Evolutionary conservation across 345 rosid genomes (phyloP), one percentile per base, ranked within the genome.

Genomic region (Lagerstroemia speciosa): DNA sequence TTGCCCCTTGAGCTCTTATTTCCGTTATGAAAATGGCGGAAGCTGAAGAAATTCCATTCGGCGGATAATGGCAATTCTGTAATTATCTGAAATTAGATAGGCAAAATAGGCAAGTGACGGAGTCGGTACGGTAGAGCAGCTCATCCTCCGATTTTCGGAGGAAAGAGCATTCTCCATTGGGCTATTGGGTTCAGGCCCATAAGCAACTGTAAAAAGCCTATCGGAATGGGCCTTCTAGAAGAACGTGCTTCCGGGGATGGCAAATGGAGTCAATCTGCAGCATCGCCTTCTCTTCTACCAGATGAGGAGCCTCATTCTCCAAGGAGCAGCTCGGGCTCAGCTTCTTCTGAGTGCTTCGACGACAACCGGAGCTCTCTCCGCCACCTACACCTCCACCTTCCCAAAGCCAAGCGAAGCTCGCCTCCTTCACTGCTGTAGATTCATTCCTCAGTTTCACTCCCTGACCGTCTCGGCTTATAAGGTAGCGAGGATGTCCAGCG

Each of bases 401-500:
- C 8, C 61, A 45, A 31, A 40, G 69, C 68, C 55, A 40, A 19
- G 22, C 45, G 57, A 64, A 14, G 68, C 29, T 27, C 67, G 10
- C 63, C 61, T 5, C 62, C 65, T 15, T 52, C 75, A 22, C 20
- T 20, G 63, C 19, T 34, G 63, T 6, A 45, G 60, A 58, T 8
- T 55, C 69, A 37, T 37, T 57, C 55, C 37, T 66, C 50, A 58
- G 63, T 24, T 40, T 29, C 65, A 38, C 11, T 27, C 69, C 65
- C 69, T 57, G 7, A 5, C 17, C 20, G 30, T 26, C 20, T 27
- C 67, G 48, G 67, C 45, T 46, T 46, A 2, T 43, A 73, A 76
- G 52, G 58, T 67, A 34, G 65, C 77, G 62, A 76, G 67, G 55
- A 87, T 87, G 90, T 82, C 88, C 64, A 65, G 74, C 41, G 74